Base-by-base conservation (phyloP, 495 filamentous ascomycete species). In the Podospora fimiseda region DNA sequence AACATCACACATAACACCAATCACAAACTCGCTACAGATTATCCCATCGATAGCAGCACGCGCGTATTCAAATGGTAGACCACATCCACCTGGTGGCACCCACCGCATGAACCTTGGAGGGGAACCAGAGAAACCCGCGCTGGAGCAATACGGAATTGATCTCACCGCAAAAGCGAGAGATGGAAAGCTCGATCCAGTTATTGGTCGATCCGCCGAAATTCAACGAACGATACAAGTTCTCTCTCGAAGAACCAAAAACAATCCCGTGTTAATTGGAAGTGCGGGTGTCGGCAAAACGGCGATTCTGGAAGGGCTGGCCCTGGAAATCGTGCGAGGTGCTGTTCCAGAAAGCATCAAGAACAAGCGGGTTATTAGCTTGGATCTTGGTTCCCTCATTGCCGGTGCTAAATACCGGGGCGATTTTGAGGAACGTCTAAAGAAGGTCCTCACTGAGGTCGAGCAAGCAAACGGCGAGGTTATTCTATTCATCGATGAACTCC, bases 211-310 rank as follows among this genome's bases (percentile, higher is more conserved):
- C 58, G 76, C 81, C 7, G 90, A 95, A 69, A 94, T 96, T 43
- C 87, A 95, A 64, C 77, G 94, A 43, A 95, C 92, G 3, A 95
- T 98, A 27, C 93, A 98, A 60, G 81, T 98, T 20, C 72, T 98
- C 11, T 96, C 92, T 9, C 77, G 93, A 50, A 77, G 93, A 44
- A 96, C 93, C 4, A 98, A 97, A 69, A 97, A 98, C 65, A 97
- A 97, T 55, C 93, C 93, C 1, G 92, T 96, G 16, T 74, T 96
- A 23, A 96, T 96, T 53, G 93, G 93, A 59, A 82, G 80, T 23
- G 90, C 93, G 5, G 93, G 93, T 59, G 95, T 91, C 13, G 93
- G 93, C 43, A 98, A 98, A 70, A 98, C 93, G 1, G 93, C 93
- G 1, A 87, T 97, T 23, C 65, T 98, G 9, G 93, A 98, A 71